These are phyloP conservation scores for Fusarium azukiicola DNA, from an alignment of 2,329 filamentous ascomycete genomes.

Conservation along the genomic window DNA sequence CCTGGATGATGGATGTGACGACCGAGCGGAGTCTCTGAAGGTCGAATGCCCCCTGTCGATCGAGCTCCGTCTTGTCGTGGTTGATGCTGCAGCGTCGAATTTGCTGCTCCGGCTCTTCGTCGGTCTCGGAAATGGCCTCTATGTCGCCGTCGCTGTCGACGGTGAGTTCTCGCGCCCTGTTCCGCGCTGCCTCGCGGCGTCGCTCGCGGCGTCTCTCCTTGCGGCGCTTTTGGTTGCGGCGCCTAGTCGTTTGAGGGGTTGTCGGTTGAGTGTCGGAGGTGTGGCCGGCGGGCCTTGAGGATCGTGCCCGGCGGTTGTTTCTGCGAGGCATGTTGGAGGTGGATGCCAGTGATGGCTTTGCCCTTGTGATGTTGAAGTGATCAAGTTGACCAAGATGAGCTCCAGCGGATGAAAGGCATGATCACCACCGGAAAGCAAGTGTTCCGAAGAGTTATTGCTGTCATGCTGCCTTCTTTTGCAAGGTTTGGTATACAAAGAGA, in stretches of 20 bases:
- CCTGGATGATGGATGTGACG: constrained; percentile 25
- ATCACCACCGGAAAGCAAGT: neutral
- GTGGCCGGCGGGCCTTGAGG: neutral
- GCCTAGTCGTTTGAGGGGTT: neutral
- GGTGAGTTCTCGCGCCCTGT: too few species aligned
- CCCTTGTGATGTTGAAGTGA: neutral
- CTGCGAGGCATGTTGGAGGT: constrained; percentile 16
- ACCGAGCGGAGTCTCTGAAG: constrained; percentile 25
- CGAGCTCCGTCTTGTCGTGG: neutral
- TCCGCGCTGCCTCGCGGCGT: neutral
- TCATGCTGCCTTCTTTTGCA: neutral
- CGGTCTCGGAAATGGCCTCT: neutral
- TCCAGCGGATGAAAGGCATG: neutral
- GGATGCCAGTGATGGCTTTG: neutral
- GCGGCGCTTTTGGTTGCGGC: too few species aligned
- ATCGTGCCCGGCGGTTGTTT: constrained; percentile 6
- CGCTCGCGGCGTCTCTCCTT: constrained; percentile 7
- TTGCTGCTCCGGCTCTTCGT: neutral
- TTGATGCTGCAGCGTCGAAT: neutral
- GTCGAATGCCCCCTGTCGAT: neutral
- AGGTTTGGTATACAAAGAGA: neutral
- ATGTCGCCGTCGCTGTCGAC: constrained; percentile 23
- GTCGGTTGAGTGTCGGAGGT: neutral
- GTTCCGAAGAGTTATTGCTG: neutral
- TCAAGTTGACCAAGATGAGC: neutral